phyloP scores from a whole-genome alignment of 2,329 filamentous ascomycete species.

The Fusarium sp. region DNA sequence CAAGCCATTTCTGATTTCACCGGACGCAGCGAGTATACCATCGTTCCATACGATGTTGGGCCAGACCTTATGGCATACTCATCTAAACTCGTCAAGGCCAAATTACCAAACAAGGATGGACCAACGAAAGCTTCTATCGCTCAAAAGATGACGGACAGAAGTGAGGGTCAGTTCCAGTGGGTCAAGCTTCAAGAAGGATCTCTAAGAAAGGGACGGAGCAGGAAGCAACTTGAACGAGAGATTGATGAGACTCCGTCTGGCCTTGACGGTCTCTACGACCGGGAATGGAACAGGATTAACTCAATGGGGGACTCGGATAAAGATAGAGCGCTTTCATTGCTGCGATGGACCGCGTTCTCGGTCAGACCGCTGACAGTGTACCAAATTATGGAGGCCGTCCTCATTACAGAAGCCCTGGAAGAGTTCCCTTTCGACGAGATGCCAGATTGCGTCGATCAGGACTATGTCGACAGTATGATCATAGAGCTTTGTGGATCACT shows the following conservation, averaged over 20 bases:
- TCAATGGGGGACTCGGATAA: background rate
- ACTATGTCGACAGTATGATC: background rate
- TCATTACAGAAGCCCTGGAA: accelerated
- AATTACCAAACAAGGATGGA: constrained; percentile 40
- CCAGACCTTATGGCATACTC: background rate
- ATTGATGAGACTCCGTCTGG: constrained; percentile 43
- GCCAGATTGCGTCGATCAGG: background rate
- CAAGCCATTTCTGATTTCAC: accelerated
- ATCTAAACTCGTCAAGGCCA: constrained; percentile 36
- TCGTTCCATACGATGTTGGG: background rate
- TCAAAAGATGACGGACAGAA: constrained; percentile 37
- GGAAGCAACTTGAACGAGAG: constrained; percentile 41
- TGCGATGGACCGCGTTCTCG: constrained; percentile 45
- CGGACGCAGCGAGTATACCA: background rate
- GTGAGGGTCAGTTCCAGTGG: constrained; percentile 48
- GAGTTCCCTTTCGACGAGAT: accelerated
- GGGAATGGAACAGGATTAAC: constrained; percentile 43
- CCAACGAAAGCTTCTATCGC: constrained; percentile 27
- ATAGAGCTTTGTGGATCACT: background rate
- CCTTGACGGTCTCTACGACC: constrained; percentile 44
- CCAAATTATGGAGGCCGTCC: background rate
- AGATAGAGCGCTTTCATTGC: constrained; percentile 39
- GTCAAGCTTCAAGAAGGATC: constrained; percentile 43
- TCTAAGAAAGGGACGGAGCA: constrained; percentile 38
- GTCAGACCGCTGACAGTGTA: constrained; percentile 8